Conservation (phyloP, 306 rosid genomes). For the Malus asiatica region DNA sequence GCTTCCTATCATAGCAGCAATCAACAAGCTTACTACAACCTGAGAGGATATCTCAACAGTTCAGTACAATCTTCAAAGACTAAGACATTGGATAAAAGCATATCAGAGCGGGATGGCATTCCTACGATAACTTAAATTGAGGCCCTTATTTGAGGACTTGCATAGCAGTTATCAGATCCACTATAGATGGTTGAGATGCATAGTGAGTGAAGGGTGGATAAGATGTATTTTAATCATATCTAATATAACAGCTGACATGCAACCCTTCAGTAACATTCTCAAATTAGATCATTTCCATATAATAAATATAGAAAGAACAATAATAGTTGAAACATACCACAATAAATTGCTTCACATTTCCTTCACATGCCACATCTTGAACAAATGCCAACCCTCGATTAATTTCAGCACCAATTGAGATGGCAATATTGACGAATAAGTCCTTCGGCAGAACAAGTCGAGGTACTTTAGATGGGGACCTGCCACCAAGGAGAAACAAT, state of each 20-base stretch:
- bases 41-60: constrained; percentile 23
- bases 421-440: constrained; percentile 53
- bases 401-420: constrained; percentile 45
- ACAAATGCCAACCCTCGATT: constrained; percentile 55
- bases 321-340: constrained; percentile 35
- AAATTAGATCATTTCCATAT: background rate
- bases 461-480: constrained; percentile 54
- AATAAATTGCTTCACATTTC: constrained; percentile 67
- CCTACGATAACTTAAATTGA: background rate
- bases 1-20: constrained; percentile 73
- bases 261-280: background rate
- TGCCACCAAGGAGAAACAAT: constrained; percentile 30
- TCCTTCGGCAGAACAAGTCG: constrained; percentile 66
- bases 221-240: background rate
- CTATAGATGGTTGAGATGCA: background rate
- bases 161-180: background rate
- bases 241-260: background rate
- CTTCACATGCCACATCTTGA: constrained; percentile 79
- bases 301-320: background rate
- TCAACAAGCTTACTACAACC: constrained; percentile 63
- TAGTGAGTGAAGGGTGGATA: background rate
- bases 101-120: background rate
- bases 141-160: background rate
- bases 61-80: constrained; percentile 15
- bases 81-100: background rate